phyloP scores from a whole-genome alignment of 805 yeast species.

The Candida cerambycidarum region DNA sequence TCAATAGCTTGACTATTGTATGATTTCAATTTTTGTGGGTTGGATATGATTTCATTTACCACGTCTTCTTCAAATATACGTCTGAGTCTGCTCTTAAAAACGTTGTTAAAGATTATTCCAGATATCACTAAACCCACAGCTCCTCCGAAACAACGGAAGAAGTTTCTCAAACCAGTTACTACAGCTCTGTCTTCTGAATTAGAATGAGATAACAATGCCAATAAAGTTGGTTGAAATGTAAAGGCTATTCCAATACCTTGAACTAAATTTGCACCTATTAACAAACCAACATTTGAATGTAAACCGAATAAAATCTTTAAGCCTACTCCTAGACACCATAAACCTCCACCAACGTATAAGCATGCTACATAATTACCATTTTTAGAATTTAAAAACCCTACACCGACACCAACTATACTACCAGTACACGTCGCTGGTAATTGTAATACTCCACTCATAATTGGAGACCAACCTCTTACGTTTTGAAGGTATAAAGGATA shows the following conservation, averaged over 20 bases:
- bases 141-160: conserved; percentile 36
- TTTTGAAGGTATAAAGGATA: conserved; percentile 25
- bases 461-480: conserved; percentile 31
- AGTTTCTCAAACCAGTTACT: conserved; percentile 33
- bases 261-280: conserved; percentile 21
- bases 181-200: conserved; percentile 32
- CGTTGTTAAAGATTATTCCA: conserved; percentile 9
- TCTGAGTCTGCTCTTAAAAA: conserved; percentile 5
- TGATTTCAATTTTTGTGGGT: conserved; percentile 1
- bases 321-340: conserved; percentile 45
- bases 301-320: conserved; percentile 32
- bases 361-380: conserved; percentile 45
- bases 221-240: conserved; percentile 57
- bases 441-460: conserved; percentile 12
- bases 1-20: not conserved
- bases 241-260: conserved; percentile 46
- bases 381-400: conserved; percentile 46
- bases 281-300: conserved; percentile 28
- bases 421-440: conserved; percentile 15
- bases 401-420: conserved; percentile 16
- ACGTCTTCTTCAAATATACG: not conserved
- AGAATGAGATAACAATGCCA: conserved; percentile 52
- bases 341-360: conserved; percentile 41
- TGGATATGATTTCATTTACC: not conserved
- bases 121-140: conserved; percentile 32